A percentile compares a stretch with the other conserved stretches of the same genome.
Conservation (phyloP, 495 filamentous ascomycete species). For the Pseudotulostoma volvatum region DNA sequence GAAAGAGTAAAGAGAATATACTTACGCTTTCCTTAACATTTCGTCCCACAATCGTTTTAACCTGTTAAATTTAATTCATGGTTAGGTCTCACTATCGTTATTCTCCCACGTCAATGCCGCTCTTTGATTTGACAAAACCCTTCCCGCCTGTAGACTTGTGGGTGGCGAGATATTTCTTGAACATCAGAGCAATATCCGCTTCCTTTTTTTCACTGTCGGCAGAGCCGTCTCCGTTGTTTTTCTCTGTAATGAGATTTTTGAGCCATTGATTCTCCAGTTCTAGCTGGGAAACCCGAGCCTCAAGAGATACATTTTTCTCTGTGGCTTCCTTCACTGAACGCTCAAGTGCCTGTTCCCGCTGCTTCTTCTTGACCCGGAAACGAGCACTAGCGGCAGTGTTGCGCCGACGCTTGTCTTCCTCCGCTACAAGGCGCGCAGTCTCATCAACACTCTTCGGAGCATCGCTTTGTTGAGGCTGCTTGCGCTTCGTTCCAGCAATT, state of each 20-base stretch:
- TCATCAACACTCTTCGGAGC: constrained; percentile 19
- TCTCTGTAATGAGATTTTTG: constrained; percentile 84
- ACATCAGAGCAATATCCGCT: constrained; percentile 31
- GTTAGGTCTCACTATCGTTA: too few relatives aligned
- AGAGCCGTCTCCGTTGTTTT: constrained; percentile 38
- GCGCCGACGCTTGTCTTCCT: constrained; percentile 92
- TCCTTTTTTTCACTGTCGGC: constrained; percentile 25
- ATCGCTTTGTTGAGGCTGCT: constrained; percentile 16
- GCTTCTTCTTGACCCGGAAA: constrained; percentile 99
- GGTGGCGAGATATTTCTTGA: constrained; percentile 31
- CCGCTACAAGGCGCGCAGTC: constrained; percentile 57
- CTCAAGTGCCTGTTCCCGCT: constrained; percentile 88
- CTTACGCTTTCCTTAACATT: too few relatives aligned
- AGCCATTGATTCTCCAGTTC: constrained; percentile 97
- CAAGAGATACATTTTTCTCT: constrained; percentile 64
- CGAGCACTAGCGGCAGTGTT: constrained; percentile 91
- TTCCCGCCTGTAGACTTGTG: constrained; percentile 19
- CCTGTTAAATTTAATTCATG: too few relatives aligned
- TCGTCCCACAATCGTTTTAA: too few relatives aligned
- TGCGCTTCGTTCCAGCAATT: constrained; percentile 22
- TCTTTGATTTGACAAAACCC: constrained; percentile 24
- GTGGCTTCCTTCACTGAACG: constrained; percentile 76
- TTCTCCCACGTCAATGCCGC: constrained; percentile 15
- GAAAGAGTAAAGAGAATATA: too few relatives aligned
- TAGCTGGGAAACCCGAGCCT: constrained; percentile 66